Evolutionary conservation across 2,329 filamentous ascomycete species (phyloP).

Genomic region (Bertia moriformis): DNA sequence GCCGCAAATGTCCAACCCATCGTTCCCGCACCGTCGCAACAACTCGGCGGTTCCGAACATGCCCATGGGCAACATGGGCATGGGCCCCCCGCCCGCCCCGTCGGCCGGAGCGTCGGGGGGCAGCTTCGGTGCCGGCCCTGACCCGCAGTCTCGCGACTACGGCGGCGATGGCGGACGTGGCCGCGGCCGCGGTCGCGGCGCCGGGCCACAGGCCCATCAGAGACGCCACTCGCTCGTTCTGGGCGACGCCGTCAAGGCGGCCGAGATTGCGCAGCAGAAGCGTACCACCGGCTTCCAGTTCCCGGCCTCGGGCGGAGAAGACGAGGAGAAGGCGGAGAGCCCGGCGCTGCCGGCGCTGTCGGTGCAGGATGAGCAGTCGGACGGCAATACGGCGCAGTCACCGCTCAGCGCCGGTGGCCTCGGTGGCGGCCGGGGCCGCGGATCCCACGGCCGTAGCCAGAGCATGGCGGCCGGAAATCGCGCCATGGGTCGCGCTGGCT

Average conservation of each 20-base stretch:
- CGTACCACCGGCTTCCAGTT: slow-evolving; percentile 90
- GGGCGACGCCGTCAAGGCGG: slow-evolving; percentile 93
- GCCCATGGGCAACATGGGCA: slow-evolving; percentile 74
- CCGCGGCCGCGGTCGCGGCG: slow-evolving; percentile 57
- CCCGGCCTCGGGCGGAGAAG: slow-evolving; percentile 65
- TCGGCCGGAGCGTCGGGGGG: slow-evolving; percentile 72
- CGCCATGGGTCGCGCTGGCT: slow-evolving; percentile 53
- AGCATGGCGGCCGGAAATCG: slow-evolving; percentile 69
- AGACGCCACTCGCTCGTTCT: slow-evolving; percentile 87
- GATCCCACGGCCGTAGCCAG: slow-evolving; percentile 68
- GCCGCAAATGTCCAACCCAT: slow-evolving; percentile 68
- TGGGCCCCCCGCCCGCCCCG: slow-evolving; percentile 78
- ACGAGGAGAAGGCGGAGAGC: slow-evolving; percentile 45
- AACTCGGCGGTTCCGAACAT: slow-evolving; percentile 91
- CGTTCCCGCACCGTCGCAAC: slow-evolving; percentile 84
- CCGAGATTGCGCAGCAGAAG: slow-evolving; percentile 92
- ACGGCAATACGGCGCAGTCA: slow-evolving; percentile 20
- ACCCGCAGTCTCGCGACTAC: slow-evolving; percentile 54
- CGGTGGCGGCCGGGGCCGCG: slow-evolving; percentile 39
- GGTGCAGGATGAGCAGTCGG: slow-evolving; percentile 31
- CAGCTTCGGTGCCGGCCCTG: slow-evolving; percentile 45
- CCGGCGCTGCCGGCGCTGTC: slow-evolving; percentile 37
- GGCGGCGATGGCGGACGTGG: slow-evolving; percentile 55
- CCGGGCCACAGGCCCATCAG: slow-evolving; percentile 66
- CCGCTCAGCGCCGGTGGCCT: slow-evolving; percentile 18